Base-by-base conservation (phyloP, 1,284 basidiomycete genomes). In the Flammula alnicola region DNA sequence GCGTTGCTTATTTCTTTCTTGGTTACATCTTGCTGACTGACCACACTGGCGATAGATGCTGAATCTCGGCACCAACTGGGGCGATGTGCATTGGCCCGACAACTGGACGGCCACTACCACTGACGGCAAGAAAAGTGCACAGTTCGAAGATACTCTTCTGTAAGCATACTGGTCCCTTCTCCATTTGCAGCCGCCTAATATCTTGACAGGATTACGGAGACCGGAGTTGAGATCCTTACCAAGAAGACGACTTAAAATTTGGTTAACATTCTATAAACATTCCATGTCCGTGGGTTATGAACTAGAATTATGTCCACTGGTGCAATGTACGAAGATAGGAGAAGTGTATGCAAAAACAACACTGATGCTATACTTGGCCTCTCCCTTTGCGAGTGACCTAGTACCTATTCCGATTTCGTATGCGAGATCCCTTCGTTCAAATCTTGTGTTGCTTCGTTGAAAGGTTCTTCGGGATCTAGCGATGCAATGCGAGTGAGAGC, bases 81-180 rank as follows among this genome's bases (percentile, higher is more conserved):
- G 80, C 33, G 79, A 84, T 44, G 74, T 85, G 11, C 91, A 93
- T 66, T 93, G 91, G 91, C 86, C 87, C 17, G 91, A 93, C 66
- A 86, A 92, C 63, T 98, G 95, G 95, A 97, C 95, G 3, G 93
- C 94, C 0, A 91, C 90, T 16, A 98, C 95, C 3, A 69, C 79
- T 3, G 94, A 98, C 69, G 95, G 95, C 23, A 88, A 88, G 66
- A 78, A 80, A 53, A 93, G 90, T 55, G 95, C 95, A 4, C 95
- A 98, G 63, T 98, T 97, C 63, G 95, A 98, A 69, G 95, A 98
- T 62, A 96, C 94, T 3, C 56, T 80, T 29, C 69, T 98, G 88
- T 93, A 61, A 63, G 90, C 41, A 5, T 12, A 25, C 78, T 23
- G 33, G 36, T 12, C 39, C 5, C 6, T 37, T 23, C 27, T 26